Evolutionary conservation across 768 basidiomycete genomes (phyloP).

Genomic region (Termitomyces sp.): DNA sequence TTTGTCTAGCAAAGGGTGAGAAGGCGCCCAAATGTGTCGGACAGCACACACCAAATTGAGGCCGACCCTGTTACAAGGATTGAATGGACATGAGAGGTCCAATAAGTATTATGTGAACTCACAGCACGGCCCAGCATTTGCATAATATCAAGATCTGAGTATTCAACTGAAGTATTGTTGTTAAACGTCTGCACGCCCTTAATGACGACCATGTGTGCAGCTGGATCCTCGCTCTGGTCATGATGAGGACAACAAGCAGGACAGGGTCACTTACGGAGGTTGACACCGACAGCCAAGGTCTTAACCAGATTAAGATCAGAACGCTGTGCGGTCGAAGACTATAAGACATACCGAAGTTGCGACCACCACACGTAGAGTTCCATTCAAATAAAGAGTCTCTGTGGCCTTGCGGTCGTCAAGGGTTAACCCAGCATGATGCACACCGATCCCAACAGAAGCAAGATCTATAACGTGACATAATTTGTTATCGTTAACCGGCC

Average conservation of each 20-base stretch:
- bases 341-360: constrained; percentile 72
- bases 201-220: constrained; percentile 91
- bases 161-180: constrained; percentile 69
- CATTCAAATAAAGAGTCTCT: constrained; percentile 72
- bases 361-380: constrained; percentile 64
- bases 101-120: constrained; percentile 23
- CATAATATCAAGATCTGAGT: constrained; percentile 89
- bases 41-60: constrained; percentile 71
- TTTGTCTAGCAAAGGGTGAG: constrained; percentile 49
- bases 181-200: constrained; percentile 86
- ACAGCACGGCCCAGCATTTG: constrained; percentile 97
- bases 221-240: constrained; percentile 33
- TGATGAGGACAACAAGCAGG: constrained; percentile 1
- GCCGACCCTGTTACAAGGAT: constrained; percentile 61
- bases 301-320: constrained; percentile 26
- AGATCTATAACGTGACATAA: constrained; percentile 42
- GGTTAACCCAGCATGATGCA: constrained; percentile 89
- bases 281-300: constrained; percentile 96
- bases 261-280: constrained; percentile 66
- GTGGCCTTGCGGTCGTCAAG: constrained; percentile 69
- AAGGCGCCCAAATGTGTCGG: background rate
- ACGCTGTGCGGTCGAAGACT: background rate
- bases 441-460: constrained; percentile 73
- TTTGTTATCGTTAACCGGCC: background rate
- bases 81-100: background rate